A percentile compares a stretch with the other conserved stretches of the same genome.
Conservation (phyloP, 2,329 filamentous ascomycete genomes). For the Amesomyces nigricolor region DNA sequence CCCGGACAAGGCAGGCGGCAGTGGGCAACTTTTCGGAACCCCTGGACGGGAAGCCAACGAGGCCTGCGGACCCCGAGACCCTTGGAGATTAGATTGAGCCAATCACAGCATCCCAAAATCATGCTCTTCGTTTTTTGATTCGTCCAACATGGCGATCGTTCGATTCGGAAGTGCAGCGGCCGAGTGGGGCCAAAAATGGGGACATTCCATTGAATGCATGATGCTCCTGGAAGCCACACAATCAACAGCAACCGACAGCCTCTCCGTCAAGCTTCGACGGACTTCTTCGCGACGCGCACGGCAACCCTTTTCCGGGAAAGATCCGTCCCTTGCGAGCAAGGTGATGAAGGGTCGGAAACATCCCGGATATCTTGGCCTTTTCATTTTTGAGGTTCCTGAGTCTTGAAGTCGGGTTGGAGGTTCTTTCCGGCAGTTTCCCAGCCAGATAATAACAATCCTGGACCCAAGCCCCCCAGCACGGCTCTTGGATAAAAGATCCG, state of each 20-base stretch:
- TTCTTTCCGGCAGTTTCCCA: too few species aligned
- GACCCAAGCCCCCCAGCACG: too few species aligned
- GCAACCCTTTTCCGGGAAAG: constrained; percentile 15
- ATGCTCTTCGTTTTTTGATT: constrained; percentile 19
- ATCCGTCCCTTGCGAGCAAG: neutral
- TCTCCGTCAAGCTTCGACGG: neutral
- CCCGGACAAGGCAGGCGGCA: constrained; percentile 17
- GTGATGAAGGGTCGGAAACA: too few species aligned
- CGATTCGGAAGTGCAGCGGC: constrained; percentile 18
- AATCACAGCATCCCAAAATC: constrained; percentile 19
- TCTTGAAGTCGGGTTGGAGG: too few species aligned
- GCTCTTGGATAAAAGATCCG: too few species aligned
- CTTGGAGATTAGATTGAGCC: neutral
- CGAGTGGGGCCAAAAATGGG: too few species aligned
- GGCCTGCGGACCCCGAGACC: too few species aligned
- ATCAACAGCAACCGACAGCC: too few species aligned
- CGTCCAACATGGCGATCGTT: constrained; percentile 11
- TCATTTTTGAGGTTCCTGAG: too few species aligned
- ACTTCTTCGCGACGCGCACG: constrained; percentile 1
- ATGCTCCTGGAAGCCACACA: too few species aligned
- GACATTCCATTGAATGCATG: neutral
- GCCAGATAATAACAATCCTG: too few species aligned
- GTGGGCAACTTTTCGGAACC: constrained; percentile 8
- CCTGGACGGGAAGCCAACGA: constrained; percentile 13
- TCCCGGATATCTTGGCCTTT: too few species aligned